Conservation (phyloP, 164 flowering plant genomes). For the Cinnamomum chago region DNA sequence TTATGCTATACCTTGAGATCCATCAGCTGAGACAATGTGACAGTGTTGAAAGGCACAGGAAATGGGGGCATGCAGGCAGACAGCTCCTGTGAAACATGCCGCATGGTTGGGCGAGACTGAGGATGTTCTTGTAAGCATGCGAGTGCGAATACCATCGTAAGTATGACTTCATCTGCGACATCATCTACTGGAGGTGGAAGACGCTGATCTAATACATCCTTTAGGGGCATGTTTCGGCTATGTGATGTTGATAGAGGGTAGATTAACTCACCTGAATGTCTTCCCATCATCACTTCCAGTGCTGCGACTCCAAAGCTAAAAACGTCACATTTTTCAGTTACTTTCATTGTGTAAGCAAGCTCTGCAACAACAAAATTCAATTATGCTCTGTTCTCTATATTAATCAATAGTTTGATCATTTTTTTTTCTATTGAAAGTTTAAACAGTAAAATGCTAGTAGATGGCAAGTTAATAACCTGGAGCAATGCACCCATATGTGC, state of each 20-base stretch:
- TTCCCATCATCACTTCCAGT: slow-evolving; percentile 8
- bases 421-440: too few species aligned
- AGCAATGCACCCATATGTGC: not conserved
- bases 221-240: not conserved
- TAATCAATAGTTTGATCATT: too few species aligned
- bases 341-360: slow-evolving; percentile 10
- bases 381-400: too few species aligned
- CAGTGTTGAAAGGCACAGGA: too few species aligned
- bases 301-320: slow-evolving; percentile 9
- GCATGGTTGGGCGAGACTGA: slow-evolving; percentile 60
- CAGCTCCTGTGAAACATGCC: slow-evolving; percentile 37
- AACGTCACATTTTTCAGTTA: slow-evolving; percentile 10
- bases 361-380: not conserved
- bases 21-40: too few species aligned
- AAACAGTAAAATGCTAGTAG: too few species aligned
- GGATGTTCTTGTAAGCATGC: slow-evolving; percentile 46
- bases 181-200: slow-evolving; percentile 1
- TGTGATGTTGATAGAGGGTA: not conserved
- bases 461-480: not conserved
- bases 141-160: slow-evolving; percentile 27
- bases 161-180: too few species aligned
- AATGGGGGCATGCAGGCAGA: slow-evolving; percentile 19
- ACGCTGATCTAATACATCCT: slow-evolving; percentile 7
- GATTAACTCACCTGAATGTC: slow-evolving; percentile 8
- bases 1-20: too few species aligned